These are phyloP conservation scores for Nicotiana paniculata DNA, from an alignment of 257 asterid genomes.

Conservation along the genomic window DNA sequence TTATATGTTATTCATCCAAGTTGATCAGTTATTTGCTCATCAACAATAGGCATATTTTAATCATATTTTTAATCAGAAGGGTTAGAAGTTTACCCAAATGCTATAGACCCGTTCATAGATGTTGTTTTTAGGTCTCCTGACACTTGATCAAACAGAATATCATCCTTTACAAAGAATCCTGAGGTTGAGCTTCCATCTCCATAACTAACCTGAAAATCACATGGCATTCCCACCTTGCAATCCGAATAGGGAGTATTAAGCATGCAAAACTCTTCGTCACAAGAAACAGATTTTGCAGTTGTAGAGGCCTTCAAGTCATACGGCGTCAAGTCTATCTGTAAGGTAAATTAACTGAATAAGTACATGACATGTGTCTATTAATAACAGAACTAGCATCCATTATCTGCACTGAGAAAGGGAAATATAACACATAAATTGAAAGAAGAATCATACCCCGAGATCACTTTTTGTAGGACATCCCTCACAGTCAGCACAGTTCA, in stretches of 20 bases:
- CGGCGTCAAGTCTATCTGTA: constrained; percentile 44
- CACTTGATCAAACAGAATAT: constrained; percentile 39
- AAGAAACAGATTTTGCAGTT: constrained; percentile 35
- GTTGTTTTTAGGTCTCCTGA: constrained; percentile 36
- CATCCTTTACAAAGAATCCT: constrained; percentile 51
- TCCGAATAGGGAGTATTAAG: constrained; percentile 23
- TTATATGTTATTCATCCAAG: not conserved
- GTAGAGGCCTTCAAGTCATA: constrained; percentile 47
- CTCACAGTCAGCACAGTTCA: constrained; percentile 46
- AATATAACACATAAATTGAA: not conserved
- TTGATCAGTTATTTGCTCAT: not conserved
- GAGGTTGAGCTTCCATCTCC: constrained; percentile 61
- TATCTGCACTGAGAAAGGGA: not conserved
- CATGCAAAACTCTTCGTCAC: constrained; percentile 51
- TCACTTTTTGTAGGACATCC: constrained; percentile 49
- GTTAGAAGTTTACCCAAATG: constrained; percentile 44
- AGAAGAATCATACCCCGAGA: constrained; percentile 33
- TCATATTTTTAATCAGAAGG: not conserved
- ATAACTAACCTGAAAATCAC: constrained; percentile 40
- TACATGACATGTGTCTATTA: not conserved
- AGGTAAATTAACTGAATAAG: not conserved
- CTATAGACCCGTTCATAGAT: constrained; percentile 38
- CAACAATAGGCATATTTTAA: not conserved
- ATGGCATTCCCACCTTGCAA: constrained; percentile 42
- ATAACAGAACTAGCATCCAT: not conserved